phyloP scores from a whole-genome alignment of 345 rosid genomes.

The Eucalyptus sp. region DNA sequence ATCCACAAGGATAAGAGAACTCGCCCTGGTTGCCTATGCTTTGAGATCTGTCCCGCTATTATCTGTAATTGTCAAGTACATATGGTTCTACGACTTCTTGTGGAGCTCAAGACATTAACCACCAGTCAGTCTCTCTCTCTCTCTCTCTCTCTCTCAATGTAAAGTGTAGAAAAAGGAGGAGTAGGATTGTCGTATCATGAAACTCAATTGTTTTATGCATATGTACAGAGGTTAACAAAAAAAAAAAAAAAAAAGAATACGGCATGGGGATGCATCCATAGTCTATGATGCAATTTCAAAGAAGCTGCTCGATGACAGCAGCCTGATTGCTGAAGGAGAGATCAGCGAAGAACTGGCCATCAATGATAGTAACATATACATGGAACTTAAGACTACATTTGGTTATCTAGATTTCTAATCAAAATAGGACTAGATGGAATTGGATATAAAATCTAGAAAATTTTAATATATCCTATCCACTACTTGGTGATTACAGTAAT shows the following conservation, averaged over 20 bases:
- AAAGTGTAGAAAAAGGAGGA: neutral
- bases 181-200: neutral
- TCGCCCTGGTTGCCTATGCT: neutral
- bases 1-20: neutral
- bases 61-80: neutral
- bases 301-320: neutral
- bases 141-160: neutral
- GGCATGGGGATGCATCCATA: neutral
- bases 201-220: neutral
- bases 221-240: neutral
- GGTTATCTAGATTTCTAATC: rapidly evolving
- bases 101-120: neutral
- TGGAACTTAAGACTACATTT: neutral
- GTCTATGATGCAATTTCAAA: neutral
- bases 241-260: no score
- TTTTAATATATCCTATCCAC: no score
- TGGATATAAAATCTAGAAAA: no score
- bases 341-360: neutral
- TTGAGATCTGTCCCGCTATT: neutral
- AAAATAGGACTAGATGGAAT: rapidly evolving
- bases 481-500: no score
- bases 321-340: neutral
- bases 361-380: slow-evolving; percentile 8
- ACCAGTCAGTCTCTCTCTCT: neutral
- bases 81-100: neutral